Conservation (phyloP, 306 rosid species). For the Pyrus pyrifolia region DNA sequence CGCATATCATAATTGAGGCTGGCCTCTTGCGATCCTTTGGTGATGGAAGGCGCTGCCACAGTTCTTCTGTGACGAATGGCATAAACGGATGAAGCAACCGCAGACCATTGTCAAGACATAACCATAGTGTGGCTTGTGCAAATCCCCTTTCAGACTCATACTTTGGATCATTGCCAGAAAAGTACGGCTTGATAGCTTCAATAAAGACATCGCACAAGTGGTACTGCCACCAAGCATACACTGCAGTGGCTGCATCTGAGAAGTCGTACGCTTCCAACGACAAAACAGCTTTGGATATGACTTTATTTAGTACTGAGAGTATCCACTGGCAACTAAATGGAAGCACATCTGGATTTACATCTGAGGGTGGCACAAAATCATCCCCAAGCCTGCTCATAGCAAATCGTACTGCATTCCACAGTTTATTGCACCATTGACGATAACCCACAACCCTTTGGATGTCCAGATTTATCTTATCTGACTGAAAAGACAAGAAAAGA, state of each 20-base stretch:
- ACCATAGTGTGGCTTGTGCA: slow-evolving; percentile 84
- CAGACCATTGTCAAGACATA: slow-evolving; percentile 87
- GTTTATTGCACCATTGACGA: slow-evolving; percentile 91
- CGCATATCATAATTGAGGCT: slow-evolving; percentile 71
- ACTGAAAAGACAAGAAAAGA: slow-evolving; percentile 39
- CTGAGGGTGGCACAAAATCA: slow-evolving; percentile 54
- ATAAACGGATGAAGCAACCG: slow-evolving; percentile 95
- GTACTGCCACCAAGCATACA: slow-evolving; percentile 94
- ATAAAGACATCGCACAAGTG: slow-evolving; percentile 93
- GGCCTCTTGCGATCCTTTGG: slow-evolving; percentile 40
- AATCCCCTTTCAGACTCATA: slow-evolving; percentile 46
- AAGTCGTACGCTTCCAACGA: slow-evolving; percentile 64
- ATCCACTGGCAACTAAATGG: slow-evolving; percentile 97
- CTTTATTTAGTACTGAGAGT: slow-evolving; percentile 70
- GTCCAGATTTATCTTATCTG: slow-evolving; percentile 92
- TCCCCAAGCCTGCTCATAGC: slow-evolving; percentile 95
- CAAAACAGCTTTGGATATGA: slow-evolving; percentile 45
- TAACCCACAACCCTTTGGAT: slow-evolving; percentile 94
- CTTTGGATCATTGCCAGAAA: slow-evolving; percentile 52
- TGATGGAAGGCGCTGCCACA: slow-evolving; percentile 97
- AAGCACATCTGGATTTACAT: slow-evolving; percentile 45
- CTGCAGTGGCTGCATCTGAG: slow-evolving; percentile 76
- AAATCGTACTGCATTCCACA: slow-evolving; percentile 92
- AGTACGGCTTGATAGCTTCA: slow-evolving; percentile 88
- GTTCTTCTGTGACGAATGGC: slow-evolving; percentile 95